These are phyloP conservation scores for Trebouxia gelatinosa DNA, from an alignment of 163 green algal species.

Conservation along the genomic window DNA sequence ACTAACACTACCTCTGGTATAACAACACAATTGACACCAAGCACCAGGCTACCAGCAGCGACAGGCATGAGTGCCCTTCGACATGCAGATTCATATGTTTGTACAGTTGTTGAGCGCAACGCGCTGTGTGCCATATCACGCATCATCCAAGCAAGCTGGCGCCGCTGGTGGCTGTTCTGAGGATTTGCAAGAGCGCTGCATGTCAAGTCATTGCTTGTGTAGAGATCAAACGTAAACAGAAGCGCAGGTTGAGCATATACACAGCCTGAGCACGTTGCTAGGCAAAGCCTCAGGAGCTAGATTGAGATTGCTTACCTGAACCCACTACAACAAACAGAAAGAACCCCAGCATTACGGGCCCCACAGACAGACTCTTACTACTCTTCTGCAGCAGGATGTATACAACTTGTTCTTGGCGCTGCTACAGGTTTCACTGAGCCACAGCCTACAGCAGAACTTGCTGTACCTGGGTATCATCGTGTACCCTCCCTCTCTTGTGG, in stretches of 20 bases:
- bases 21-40: too few relatives aligned
- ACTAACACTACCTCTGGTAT: too few relatives aligned
- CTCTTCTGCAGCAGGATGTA: constrained; percentile 38
- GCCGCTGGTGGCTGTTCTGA: constrained; percentile 60
- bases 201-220: neutral
- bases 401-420: neutral
- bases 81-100: too few relatives aligned
- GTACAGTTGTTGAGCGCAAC: too few relatives aligned
- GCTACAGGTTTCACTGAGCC: too few relatives aligned
- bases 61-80: too few relatives aligned
- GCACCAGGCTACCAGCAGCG: too few relatives aligned
- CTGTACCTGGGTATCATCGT: constrained; percentile 39
- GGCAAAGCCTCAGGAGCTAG: neutral
- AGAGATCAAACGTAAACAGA: neutral
- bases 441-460: too few relatives aligned
- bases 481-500: constrained; percentile 64
- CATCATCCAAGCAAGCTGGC: too few relatives aligned
- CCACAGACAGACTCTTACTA: constrained; percentile 62
- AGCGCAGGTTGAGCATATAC: neutral
- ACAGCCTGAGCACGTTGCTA: neutral
- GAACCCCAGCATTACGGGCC: constrained; percentile 77
- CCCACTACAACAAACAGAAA: constrained; percentile 88
- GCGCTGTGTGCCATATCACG: too few relatives aligned
- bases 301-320: constrained; percentile 53
- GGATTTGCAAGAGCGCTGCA: constrained; percentile 74